Base-by-base conservation (phyloP, 2,329 filamentous ascomycete genomes). In the Claviceps sp. region DNA sequence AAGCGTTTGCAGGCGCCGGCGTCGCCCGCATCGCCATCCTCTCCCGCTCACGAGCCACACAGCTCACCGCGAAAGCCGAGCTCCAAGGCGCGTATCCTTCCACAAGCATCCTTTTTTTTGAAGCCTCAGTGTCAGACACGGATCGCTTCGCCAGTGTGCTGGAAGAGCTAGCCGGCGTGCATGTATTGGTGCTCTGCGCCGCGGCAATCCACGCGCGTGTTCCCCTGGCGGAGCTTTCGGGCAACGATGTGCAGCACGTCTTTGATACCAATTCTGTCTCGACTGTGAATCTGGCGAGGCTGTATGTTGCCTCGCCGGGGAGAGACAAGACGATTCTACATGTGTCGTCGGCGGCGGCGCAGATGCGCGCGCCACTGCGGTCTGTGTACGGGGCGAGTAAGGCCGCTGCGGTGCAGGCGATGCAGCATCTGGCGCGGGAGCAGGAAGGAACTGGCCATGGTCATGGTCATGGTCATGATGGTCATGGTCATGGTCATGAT, bases 381-480 rank as follows among this genome's bases (percentile, higher is more conserved):
- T 40, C 41, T 4, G 48, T 16, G 11, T 50, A 50, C 40, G 48
- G 48, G 9, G 11, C 48, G 11, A 50, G 48, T 13, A 50, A 50
- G 41, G 48, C 48, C 5, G 48, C 48, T 2, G 40, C 48, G 14
- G 38, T 42, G 38, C 48, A 50, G 26, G 37, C 40, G 40, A 50
- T 50, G 48, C 48, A 26, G 48, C 48, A 50, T 34, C 24, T 50
- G 37, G 48, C 48, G 24, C 16, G 37, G 37, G 48, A 50, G 40
- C 38, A 50, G 16, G 0, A 37, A 42, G 16, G 20, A n/a, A 26
- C n/a, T n/a, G 26, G 4, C 3, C n/a, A n/a, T n/a, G n/a, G n/a
- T n/a, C n/a, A n/a, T n/a, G n/a, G n/a, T n/a, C n/a, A n/a, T n/a
- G n/a, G n/a, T n/a, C n/a, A n/a, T n/a, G n/a, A n/a, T n/a, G n/a